Percentiles rank a stretch among this genome's conserved stretches.
These are phyloP conservation scores for Setaria viridis DNA, from an alignment of 202 grass and related monocot genomes.

Conservation along the genomic window DNA sequence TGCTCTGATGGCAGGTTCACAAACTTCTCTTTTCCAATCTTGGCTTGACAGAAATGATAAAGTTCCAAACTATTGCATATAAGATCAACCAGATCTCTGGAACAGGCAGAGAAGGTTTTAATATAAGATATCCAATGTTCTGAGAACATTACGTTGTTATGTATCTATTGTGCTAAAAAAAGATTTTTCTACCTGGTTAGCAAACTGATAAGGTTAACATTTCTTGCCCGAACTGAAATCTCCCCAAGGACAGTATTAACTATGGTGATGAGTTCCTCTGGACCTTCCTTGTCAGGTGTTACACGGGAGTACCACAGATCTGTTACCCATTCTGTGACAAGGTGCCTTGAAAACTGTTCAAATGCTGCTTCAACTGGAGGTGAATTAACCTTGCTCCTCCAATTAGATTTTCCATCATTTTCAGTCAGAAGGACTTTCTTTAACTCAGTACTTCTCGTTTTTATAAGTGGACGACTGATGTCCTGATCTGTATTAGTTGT, in stretches of 20 bases:
- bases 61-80: slow-evolving; percentile 84
- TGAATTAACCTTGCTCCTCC: slow-evolving; percentile 91
- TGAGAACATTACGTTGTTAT: slow-evolving; percentile 23
- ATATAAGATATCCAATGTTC: slow-evolving; percentile 34
- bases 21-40: slow-evolving; percentile 90
- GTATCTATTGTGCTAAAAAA: slow-evolving; percentile 17
- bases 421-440: slow-evolving; percentile 38
- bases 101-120: slow-evolving; percentile 44
- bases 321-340: slow-evolving; percentile 89
- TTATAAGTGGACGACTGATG: slow-evolving; percentile 39
- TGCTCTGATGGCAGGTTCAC: slow-evolving; percentile 64
- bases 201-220: slow-evolving; percentile 83
- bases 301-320: slow-evolving; percentile 97
- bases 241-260: slow-evolving; percentile 81
- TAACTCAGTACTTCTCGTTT: slow-evolving; percentile 61
- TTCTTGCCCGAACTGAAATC: slow-evolving; percentile 80
- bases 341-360: slow-evolving; percentile 86
- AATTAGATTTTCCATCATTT: slow-evolving; percentile 51
- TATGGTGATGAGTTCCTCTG: slow-evolving; percentile 73
- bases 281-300: slow-evolving; percentile 91
- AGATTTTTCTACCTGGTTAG: slow-evolving; percentile 74
- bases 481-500: slow-evolving; percentile 26
- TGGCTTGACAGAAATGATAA: slow-evolving; percentile 82
- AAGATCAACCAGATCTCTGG: slow-evolving; percentile 83
- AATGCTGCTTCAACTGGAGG: slow-evolving; percentile 85